phyloP scores from a whole-genome alignment of 169 alveolate genomes.

The Cryptosporidium sp. region DNA sequence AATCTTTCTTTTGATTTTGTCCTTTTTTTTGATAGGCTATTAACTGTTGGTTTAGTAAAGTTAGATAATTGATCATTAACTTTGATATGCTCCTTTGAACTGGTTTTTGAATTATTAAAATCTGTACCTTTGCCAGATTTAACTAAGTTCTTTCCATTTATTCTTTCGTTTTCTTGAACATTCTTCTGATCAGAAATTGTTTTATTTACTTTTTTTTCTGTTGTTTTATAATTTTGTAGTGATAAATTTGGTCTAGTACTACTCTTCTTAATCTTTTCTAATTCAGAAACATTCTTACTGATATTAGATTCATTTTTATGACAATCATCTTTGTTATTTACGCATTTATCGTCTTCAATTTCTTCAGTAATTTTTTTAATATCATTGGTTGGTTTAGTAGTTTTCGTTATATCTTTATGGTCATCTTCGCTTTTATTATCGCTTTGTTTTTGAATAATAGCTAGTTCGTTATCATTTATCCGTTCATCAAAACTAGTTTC shows the following conservation, averaged over 20 bases:
- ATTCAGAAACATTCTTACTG: not conserved
- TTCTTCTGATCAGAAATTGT: not conserved
- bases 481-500: not conserved
- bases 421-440: not conserved
- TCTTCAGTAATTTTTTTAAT: not conserved
- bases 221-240: conserved; percentile 6
- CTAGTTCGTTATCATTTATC: not conserved
- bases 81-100: conserved; percentile 1
- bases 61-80: not conserved
- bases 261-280: not conserved
- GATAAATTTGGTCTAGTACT: conserved; percentile 1
- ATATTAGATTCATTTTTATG: not conserved
- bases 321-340: not conserved
- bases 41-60: not conserved
- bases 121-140: conserved; percentile 1
- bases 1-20: conserved; percentile 44
- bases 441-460: not conserved
- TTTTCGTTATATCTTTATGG: not conserved
- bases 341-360: not conserved
- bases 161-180: conserved; percentile 9
- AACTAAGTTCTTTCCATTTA: not conserved
- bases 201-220: conserved; percentile 2
- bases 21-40: conserved; percentile 44
- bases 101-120: not conserved
- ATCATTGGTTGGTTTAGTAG: not conserved